These are phyloP conservation scores for Sclerotinia trifoliorum DNA, from an alignment of 2,329 filamentous ascomycete species.

Conservation along the genomic window DNA sequence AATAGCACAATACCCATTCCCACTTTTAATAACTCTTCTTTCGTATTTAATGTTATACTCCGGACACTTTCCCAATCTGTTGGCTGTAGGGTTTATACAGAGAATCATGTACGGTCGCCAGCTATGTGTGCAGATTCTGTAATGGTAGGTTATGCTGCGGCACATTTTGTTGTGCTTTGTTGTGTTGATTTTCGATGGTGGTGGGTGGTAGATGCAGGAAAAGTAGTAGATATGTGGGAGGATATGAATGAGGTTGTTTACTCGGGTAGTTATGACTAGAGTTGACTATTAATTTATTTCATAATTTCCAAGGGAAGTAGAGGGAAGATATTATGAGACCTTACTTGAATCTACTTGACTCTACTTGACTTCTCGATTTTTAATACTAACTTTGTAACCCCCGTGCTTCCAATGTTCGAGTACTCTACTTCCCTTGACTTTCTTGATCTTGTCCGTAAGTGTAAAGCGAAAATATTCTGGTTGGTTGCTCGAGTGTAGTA, in stretches of 20 bases:
- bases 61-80: background rate
- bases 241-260: background rate
- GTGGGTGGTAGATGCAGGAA: background rate
- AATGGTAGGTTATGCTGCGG: slow-evolving; percentile 4
- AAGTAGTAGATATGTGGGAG: background rate
- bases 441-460: background rate
- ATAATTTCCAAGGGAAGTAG: background rate
- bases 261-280: background rate
- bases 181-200: too few relatives aligned
- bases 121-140: background rate
- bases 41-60: background rate
- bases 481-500: background rate
- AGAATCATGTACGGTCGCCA: background rate
- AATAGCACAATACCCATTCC: slow-evolving; percentile 11
- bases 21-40: background rate
- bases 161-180: background rate
- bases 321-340: too few relatives aligned
- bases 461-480: too few relatives aligned
- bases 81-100: background rate
- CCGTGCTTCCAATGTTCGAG: too few relatives aligned
- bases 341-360: background rate
- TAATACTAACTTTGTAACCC: background rate
- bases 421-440: too few relatives aligned
- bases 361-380: background rate
- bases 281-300: background rate